Evolutionary conservation across 2,329 filamentous ascomycete species (phyloP).

Genomic region (Graphiopsis chlorocephala): DNA sequence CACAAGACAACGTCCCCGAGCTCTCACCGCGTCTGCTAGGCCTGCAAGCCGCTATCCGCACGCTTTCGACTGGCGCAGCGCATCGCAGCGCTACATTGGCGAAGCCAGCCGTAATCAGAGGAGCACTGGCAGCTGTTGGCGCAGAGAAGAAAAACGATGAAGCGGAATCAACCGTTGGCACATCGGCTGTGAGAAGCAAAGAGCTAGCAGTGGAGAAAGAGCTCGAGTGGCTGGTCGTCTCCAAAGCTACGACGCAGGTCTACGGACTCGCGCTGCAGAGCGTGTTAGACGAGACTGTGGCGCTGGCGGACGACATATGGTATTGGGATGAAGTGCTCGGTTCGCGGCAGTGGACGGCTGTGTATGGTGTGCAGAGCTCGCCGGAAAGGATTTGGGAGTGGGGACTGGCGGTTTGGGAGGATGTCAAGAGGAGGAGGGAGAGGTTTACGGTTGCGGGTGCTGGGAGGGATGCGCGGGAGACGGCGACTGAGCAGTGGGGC

Average conservation of each 20-base stretch:
- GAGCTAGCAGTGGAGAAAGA: constrained; percentile 63
- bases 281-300: constrained; percentile 78
- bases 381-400: constrained; percentile 73
- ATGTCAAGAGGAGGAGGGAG: constrained; percentile 49
- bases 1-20: not conserved
- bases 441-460: constrained; percentile 27
- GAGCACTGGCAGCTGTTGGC: constrained; percentile 3
- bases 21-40: constrained; percentile 30
- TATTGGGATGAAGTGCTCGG: constrained; percentile 91
- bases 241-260: constrained; percentile 87
- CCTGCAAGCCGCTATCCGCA: constrained; percentile 32
- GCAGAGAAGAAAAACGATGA: constrained; percentile 18
- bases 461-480: constrained; percentile 31
- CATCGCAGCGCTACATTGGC: constrained; percentile 17
- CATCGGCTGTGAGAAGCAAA: constrained; percentile 17
- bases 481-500: constrained; percentile 30
- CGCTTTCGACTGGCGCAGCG: constrained; percentile 26
- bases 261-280: constrained; percentile 77
- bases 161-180: constrained; percentile 1
- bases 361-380: constrained; percentile 85
- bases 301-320: constrained; percentile 81
- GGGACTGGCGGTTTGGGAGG: constrained; percentile 66
- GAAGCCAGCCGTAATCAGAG: constrained; percentile 2
- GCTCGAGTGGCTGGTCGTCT: constrained; percentile 84
- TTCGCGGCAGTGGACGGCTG: constrained; percentile 71